Evolutionary conservation across 2,329 filamentous ascomycete species (phyloP).

Genomic region (Pyrenophora teres): DNA sequence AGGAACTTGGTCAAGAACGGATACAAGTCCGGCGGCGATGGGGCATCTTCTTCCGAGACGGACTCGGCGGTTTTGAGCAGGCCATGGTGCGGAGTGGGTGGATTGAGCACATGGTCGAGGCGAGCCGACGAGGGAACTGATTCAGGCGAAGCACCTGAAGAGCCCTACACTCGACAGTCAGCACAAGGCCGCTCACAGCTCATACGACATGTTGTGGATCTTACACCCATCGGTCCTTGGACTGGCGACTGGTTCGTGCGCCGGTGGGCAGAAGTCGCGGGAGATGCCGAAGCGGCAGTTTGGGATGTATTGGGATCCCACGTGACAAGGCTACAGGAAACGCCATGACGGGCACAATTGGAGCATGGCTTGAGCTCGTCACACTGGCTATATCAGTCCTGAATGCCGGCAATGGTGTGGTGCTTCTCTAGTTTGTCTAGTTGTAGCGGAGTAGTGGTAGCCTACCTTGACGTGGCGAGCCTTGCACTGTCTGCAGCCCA

Average conservation of each 20-base stretch:
- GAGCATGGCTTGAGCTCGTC: conserved; percentile 47
- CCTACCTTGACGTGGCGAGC: conserved; percentile 46
- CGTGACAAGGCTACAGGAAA: conserved; percentile 42
- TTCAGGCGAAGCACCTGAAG: conserved; percentile 8
- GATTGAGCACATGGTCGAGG: conserved; percentile 31
- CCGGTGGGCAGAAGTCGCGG: conserved; percentile 16
- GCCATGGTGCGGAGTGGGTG: conserved; percentile 10
- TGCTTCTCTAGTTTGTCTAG: neutral
- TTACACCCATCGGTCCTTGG: conserved; percentile 25
- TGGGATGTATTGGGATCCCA: conserved; percentile 27
- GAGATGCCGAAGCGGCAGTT: conserved; percentile 17
- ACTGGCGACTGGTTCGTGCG: conserved; percentile 16
- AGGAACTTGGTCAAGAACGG: conserved; percentile 41
- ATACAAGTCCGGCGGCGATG: conserved; percentile 37
- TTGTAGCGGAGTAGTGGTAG: neutral
- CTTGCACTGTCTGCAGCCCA: conserved; percentile 46
- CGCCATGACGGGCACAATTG: conserved; percentile 45
- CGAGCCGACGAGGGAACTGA: conserved; percentile 19
- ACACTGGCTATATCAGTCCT: conserved; percentile 35
- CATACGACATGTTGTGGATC: conserved; percentile 1
- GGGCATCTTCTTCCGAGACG: conserved; percentile 31
- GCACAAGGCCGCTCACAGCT: neutral
- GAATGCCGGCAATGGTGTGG: conserved; percentile 6
- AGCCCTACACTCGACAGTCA: conserved; percentile 14
- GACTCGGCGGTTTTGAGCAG: neutral